A percentile compares a stretch with the other conserved stretches of the same genome.
Conservation (phyloP, 306 rosid species). For the Cajanus cajan region DNA sequence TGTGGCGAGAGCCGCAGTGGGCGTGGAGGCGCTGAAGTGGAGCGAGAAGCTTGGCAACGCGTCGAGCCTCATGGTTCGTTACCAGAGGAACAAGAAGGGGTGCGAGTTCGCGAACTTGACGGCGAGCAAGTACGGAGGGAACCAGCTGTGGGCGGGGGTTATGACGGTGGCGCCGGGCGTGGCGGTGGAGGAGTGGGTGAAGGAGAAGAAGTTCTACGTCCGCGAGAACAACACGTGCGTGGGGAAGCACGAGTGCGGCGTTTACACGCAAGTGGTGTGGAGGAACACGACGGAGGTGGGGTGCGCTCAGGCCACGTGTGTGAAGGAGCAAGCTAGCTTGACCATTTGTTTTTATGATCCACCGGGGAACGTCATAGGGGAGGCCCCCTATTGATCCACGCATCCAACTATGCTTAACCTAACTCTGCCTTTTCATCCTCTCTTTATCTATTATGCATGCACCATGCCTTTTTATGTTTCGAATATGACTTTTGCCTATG, state of each 20-base stretch:
- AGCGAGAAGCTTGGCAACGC: constrained; percentile 59
- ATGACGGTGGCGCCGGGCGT: constrained; percentile 41
- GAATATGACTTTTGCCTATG: too few relatives aligned
- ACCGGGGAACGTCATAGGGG: constrained; percentile 72
- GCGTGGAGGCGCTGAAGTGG: constrained; percentile 66
- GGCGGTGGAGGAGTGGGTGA: constrained; percentile 79
- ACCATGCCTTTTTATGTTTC: too few relatives aligned
- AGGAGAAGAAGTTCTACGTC: constrained; percentile 64
- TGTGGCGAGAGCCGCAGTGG: constrained; percentile 74
- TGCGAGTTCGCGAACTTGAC: constrained; percentile 71
- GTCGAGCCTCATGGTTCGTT: constrained; percentile 54
- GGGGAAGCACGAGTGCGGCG: constrained; percentile 59
- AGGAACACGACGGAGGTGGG: constrained; percentile 59
- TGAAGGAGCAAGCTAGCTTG: constrained; percentile 48
- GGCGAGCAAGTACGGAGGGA: constrained; percentile 60
- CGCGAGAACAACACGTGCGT: constrained; percentile 58
- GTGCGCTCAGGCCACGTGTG: constrained; percentile 64
- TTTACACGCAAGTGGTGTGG: constrained; percentile 90
- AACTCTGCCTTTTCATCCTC: not conserved
- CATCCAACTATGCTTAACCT: not conserved
- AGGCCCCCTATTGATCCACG: constrained; percentile 49
- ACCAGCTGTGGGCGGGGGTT: constrained; percentile 65
- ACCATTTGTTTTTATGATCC: constrained; percentile 77
- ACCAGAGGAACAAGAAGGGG: constrained; percentile 60
- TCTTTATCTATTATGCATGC: too few relatives aligned